Conservation (phyloP, 768 basidiomycete species). For the Collybiopsis confluens region DNA sequence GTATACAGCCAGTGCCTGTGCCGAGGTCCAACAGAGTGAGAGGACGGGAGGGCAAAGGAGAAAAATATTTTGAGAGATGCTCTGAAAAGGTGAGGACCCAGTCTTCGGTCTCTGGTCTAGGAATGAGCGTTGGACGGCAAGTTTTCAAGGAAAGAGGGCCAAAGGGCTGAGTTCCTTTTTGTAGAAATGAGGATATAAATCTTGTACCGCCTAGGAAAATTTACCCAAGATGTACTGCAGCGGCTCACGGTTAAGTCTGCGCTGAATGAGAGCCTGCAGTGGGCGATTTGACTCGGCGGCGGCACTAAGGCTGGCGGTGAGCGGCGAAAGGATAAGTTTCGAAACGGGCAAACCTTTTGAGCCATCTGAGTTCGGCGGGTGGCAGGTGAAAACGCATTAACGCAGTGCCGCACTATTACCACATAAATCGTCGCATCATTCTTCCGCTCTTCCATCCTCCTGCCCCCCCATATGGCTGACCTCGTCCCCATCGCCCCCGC, state of each 20-base stretch:
- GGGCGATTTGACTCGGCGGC: conserved; percentile 10
- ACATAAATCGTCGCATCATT: neutral
- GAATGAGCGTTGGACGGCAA: conserved; percentile 83
- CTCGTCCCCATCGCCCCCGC: conserved; percentile 9
- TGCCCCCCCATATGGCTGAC: neutral
- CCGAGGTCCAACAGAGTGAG: conserved; percentile 75
- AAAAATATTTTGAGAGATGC: conserved; percentile 18
- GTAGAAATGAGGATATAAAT: neutral
- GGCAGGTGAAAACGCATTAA: neutral
- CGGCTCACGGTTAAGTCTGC: conserved; percentile 69
- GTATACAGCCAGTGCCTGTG: conserved; percentile 91
- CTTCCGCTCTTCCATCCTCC: neutral
- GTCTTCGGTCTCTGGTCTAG: conserved; percentile 91
- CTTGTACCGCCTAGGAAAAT: too few species aligned
- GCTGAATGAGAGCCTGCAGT: conserved; percentile 46
- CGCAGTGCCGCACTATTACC: neutral
- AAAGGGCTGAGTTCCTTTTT: conserved; percentile 78
- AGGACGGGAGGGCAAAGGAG: conserved; percentile 29
- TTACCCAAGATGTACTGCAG: conserved; percentile 90
- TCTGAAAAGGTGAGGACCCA: conserved; percentile 65
- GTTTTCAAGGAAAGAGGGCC: conserved; percentile 73
- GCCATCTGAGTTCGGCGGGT: conserved; percentile 39
- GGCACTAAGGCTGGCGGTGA: neutral
- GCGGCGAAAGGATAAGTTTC: too few species aligned
- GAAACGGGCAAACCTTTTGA: conserved; percentile 25